These are phyloP conservation scores for Flaveria linearis DNA, from an alignment of 129 eudicot species.

Conservation along the genomic window DNA sequence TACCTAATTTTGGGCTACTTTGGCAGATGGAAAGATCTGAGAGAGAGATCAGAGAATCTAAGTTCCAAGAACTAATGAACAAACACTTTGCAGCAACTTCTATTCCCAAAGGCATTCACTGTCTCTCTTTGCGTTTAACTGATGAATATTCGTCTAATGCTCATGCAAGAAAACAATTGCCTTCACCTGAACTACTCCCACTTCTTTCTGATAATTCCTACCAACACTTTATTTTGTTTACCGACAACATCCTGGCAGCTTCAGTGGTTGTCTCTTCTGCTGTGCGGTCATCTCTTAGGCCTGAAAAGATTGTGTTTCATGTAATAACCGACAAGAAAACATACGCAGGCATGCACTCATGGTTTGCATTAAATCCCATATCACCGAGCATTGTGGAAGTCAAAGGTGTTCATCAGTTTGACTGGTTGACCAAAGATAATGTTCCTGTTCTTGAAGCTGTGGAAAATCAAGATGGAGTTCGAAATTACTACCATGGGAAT, in stretches of 20 bases:
- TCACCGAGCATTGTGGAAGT: constrained; percentile 88
- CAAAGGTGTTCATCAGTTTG: constrained; percentile 97
- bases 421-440: constrained; percentile 91
- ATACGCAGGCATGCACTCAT: constrained; percentile 98
- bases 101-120: constrained; percentile 87
- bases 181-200: constrained; percentile 91
- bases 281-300: constrained; percentile 64
- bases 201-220: constrained; percentile 82
- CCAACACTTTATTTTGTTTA: constrained; percentile 70
- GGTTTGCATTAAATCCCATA: constrained; percentile 89
- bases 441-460: constrained; percentile 97
- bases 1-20: constrained; percentile 2
- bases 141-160: constrained; percentile 97
- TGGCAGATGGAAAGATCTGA: constrained; percentile 90
- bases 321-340: constrained; percentile 98
- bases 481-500: constrained; percentile 86
- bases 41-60: constrained; percentile 78
- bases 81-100: constrained; percentile 95
- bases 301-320: constrained; percentile 85
- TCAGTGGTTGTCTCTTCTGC: constrained; percentile 94
- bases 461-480: constrained; percentile 69
- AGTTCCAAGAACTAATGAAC: constrained; percentile 86
- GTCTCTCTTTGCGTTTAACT: constrained; percentile 89
- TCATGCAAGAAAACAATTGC: constrained; percentile 88
- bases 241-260: constrained; percentile 96